Percentiles rank a stretch among this genome's conserved stretches.
These are phyloP conservation scores for Mycosphaerella sp. DNA, from an alignment of 2,329 filamentous ascomycete species.

Conservation along the genomic window DNA sequence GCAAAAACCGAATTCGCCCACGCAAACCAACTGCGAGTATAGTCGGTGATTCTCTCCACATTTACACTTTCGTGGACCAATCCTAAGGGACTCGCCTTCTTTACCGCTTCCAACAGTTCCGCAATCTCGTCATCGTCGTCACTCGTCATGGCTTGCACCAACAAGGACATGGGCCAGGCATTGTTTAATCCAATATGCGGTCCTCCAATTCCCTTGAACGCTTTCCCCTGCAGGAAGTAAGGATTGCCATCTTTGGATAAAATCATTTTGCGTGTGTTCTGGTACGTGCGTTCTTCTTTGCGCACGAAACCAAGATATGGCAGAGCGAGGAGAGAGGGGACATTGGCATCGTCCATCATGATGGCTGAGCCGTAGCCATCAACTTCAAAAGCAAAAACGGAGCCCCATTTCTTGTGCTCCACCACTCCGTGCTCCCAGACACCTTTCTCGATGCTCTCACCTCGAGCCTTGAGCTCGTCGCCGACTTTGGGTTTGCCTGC, in stretches of 20 bases:
- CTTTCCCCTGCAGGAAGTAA: slow-evolving; percentile 71
- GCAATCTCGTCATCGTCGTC: slow-evolving; percentile 76
- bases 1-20: slow-evolving; percentile 98
- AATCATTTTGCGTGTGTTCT: slow-evolving; percentile 81
- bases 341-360: slow-evolving; percentile 85
- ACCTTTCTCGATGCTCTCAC: slow-evolving; percentile 63
- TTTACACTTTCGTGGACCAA: slow-evolving; percentile 89
- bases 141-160: slow-evolving; percentile 86
- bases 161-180: slow-evolving; percentile 93
- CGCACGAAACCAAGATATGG: slow-evolving; percentile 71
- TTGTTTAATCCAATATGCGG: slow-evolving; percentile 75
- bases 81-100: slow-evolving; percentile 67
- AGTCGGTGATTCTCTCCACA: slow-evolving; percentile 62
- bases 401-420: slow-evolving; percentile 64
- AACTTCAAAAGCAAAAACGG: slow-evolving; percentile 81
- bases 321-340: slow-evolving; percentile 71
- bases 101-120: slow-evolving; percentile 64
- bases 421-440: slow-evolving; percentile 82
- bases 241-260: slow-evolving; percentile 72
- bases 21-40: slow-evolving; percentile 91
- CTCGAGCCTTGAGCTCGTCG: slow-evolving; percentile 48
- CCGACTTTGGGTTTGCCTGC: slow-evolving; percentile 51
- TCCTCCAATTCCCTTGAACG: slow-evolving; percentile 84
- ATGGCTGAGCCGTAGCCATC: slow-evolving; percentile 79
- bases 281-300: slow-evolving; percentile 62